Percentiles rank a stretch among this genome's conserved stretches.
Conservation (phyloP, 2,329 filamentous ascomycete species). For the Xylariaceae sp. region DNA sequence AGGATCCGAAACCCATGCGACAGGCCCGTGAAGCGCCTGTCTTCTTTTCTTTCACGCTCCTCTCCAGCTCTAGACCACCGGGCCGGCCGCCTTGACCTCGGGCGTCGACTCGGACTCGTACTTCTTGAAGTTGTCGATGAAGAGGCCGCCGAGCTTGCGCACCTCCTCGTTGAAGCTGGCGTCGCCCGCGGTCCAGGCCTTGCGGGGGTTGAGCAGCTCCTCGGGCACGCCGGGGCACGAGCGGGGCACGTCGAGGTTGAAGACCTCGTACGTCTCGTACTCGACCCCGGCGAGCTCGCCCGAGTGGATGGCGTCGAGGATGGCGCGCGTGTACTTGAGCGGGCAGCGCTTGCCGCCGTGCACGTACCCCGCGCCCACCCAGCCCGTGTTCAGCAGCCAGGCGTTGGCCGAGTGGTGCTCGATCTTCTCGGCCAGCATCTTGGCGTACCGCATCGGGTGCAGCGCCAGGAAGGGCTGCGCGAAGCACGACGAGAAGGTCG, state of each 20-base stretch:
- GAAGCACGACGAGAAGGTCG: conserved; percentile 98
- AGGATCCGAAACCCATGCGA: conserved; percentile 1
- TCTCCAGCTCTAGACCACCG: conserved; percentile 26
- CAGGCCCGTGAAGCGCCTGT: too few species aligned
- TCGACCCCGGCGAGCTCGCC: conserved; percentile 88
- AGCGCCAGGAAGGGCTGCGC: conserved; percentile 98
- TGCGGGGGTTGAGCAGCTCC: conserved; percentile 91
- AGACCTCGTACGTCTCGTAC: conserved; percentile 92
- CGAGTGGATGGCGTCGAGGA: conserved; percentile 95
- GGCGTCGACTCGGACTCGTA: conserved; percentile 77
- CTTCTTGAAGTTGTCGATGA: conserved; percentile 97
- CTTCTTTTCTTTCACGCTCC: conserved; percentile 8
- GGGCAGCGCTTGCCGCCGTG: conserved; percentile 96
- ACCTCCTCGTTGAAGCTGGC: conserved; percentile 83
- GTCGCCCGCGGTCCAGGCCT: conserved; percentile 77
- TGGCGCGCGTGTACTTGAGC: conserved; percentile 96
- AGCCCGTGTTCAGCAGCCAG: conserved; percentile 82
- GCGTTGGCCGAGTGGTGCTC: conserved; percentile 89
- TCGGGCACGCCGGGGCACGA: conserved; percentile 79
- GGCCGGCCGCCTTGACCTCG: conserved; percentile 66
- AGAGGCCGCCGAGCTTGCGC: conserved; percentile 79
- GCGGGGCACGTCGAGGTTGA: conserved; percentile 96
- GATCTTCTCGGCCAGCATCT: conserved; percentile 98
- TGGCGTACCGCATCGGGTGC: conserved; percentile 97
- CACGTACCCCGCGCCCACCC: conserved; percentile 69